Conservation (phyloP, 257 asterid species). For the Lavandula angustifolia region DNA sequence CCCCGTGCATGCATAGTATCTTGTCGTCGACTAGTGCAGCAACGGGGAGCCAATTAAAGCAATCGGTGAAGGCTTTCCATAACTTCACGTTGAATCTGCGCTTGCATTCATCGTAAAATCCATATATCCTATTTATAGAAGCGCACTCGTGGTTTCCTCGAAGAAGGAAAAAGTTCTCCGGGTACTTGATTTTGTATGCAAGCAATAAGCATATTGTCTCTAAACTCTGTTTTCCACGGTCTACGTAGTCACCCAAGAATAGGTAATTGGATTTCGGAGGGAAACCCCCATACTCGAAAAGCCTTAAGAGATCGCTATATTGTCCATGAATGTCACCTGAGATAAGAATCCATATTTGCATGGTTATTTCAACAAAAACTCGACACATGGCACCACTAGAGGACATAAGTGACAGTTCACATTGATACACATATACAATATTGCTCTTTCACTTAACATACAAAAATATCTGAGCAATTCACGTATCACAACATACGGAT, state of each 20-base stretch:
- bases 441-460: conserved; percentile 1
- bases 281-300: conserved; percentile 61
- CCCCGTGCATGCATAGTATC: conserved; percentile 69
- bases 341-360: too few relatives aligned
- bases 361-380: conserved; percentile 25
- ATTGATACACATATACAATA: conserved; percentile 7
- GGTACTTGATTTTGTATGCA: conserved; percentile 59
- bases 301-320: conserved; percentile 64
- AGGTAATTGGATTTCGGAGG: conserved; percentile 63
- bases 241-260: conserved; percentile 61
- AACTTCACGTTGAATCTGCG: conserved; percentile 60
- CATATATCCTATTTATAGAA: conserved; percentile 58
- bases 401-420: conserved; percentile 18
- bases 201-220: conserved; percentile 65
- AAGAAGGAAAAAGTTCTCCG: conserved; percentile 60
- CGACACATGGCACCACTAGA: conserved; percentile 18
- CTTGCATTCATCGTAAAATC: conserved; percentile 62
- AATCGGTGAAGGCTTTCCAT: conserved; percentile 63
- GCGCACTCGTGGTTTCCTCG: conserved; percentile 69
- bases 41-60: conserved; percentile 63
- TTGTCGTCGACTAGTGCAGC: conserved; percentile 61
- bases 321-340: conserved; percentile 70
- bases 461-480: too few relatives aligned
- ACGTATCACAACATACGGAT: too few relatives aligned
- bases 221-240: conserved; percentile 59